Base-by-base conservation (phyloP, 2,329 filamentous ascomycete species). In the Phialophora verrucosa region DNA sequence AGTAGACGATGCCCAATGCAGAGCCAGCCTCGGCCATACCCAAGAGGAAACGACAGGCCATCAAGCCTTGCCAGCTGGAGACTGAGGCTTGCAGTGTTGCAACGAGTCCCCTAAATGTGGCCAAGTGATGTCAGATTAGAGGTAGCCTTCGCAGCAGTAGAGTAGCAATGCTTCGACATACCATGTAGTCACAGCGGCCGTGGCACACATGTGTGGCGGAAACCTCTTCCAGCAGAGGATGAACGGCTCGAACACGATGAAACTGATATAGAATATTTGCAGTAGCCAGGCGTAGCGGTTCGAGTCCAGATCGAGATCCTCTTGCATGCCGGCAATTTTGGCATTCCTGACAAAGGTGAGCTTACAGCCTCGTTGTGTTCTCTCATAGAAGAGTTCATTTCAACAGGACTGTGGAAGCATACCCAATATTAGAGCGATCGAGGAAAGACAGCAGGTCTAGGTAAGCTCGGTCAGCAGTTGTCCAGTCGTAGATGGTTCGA, bases 1-100 rank as follows among this genome's bases (percentile, higher is more conserved):
- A 72, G 53, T 82, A 85, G 0, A 83, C 82, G 17, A 84, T 78
- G 3, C 78, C 79, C 5, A 79, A 77, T 0, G 78, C 79, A 64
- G 73, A 75, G 10, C 69, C 70, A 71, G 78, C 76, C 70, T 81
- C 79, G 6, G 74, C 70, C 1, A 74, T 66, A 20, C 76, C 78
- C 12, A 81, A 74, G 63, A 80, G 75, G 71, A 78, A 78, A 0
- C 78, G 74, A 14, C 56, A 56, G 31, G 65, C 65, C 65, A 65
- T 65, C 17, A 32, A 25, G 11, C 58, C 44, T 17, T 29, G 7
- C 58, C 44, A 60, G 27, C 31, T 42, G 4, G 35, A n/a, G 29
- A 32, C 47, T 25, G 42, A 27, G 1, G 58, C 58, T 51, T 60
- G 58, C 35, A 32, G 42, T 20, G 58, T 60, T 23, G 58, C 42